phyloP scores from a whole-genome alignment of 345 rosid species.

The Euclidium syriacum region DNA sequence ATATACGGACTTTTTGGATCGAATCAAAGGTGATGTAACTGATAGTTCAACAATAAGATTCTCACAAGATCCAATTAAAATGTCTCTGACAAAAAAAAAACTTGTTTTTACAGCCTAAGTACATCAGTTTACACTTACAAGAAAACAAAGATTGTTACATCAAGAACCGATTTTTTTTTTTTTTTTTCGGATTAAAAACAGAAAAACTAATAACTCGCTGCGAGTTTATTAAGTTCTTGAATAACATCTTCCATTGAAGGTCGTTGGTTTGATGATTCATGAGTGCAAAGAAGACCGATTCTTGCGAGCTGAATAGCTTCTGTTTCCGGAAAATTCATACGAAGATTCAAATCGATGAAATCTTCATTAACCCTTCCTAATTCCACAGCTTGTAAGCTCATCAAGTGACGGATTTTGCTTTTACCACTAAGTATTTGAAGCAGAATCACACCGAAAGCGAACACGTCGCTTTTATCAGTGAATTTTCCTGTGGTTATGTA shows the following conservation, averaged over 20 bases:
- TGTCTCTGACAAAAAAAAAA: conserved; percentile 2
- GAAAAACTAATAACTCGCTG: conserved; percentile 23
- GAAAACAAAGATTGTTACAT: conserved; percentile 19
- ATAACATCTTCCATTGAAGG: conserved; percentile 66
- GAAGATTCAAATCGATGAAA: conserved; percentile 63
- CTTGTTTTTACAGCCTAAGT: conserved; percentile 27
- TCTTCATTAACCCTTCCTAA: conserved; percentile 42
- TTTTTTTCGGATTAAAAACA: too few relatives aligned
- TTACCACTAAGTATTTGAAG: conserved; percentile 82
- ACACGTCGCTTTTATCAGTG: conserved; percentile 86
- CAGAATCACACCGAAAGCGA: conserved; percentile 75
- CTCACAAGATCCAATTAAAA: conserved; percentile 1
- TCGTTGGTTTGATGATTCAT: conserved; percentile 64
- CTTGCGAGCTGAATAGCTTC: conserved; percentile 58
- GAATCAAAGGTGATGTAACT: too few relatives aligned
- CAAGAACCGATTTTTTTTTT: not conserved
- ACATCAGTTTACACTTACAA: conserved; percentile 28
- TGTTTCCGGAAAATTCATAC: conserved; percentile 42
- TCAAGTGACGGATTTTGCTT: conserved; percentile 38
- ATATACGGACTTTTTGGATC: too few relatives aligned
- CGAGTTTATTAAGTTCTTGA: conserved; percentile 48
- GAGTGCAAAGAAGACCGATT: conserved; percentile 67
- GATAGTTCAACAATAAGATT: too few relatives aligned
- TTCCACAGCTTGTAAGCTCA: conserved; percentile 49
- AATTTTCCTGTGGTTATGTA: conserved; percentile 82